Conservation (phyloP, 495 filamentous ascomycete species). For the Articulospora tetracladia region DNA sequence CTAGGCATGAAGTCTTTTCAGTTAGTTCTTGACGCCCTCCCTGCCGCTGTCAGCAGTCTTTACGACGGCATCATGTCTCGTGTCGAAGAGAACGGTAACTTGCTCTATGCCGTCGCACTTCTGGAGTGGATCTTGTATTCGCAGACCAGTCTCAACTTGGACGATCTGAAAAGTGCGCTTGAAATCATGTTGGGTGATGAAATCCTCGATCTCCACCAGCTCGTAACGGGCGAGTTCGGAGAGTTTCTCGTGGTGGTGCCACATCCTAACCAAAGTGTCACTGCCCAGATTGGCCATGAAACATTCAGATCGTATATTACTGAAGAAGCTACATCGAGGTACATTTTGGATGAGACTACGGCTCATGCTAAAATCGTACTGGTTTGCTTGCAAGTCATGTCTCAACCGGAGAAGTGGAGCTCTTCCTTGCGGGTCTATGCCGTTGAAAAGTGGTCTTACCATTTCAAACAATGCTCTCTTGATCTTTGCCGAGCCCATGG, state of each 20-base stretch:
- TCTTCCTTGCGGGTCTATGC: neutral
- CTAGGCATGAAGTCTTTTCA: slow-evolving; percentile 1
- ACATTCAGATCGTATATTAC: slow-evolving; percentile 8
- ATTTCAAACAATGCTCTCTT: neutral
- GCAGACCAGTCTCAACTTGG: neutral
- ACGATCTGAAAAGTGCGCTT: slow-evolving; percentile 2
- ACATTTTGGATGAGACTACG: neutral
- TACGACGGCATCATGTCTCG: slow-evolving; percentile 3
- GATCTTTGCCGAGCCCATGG: neutral
- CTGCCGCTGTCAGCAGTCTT: neutral
- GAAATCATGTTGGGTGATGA: slow-evolving; percentile 3
- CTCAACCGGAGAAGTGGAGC: neutral
- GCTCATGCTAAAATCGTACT: neutral
- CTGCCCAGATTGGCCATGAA: slow-evolving; percentile 8
- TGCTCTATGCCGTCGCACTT: neutral
- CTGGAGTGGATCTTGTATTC: slow-evolving; percentile 5
- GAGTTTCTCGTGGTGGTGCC: neutral
- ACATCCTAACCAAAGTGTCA: neutral
- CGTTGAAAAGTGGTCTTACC: neutral
- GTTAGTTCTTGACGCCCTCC: slow-evolving; percentile 1
- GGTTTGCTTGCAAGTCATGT: neutral
- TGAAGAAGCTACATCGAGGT: neutral
- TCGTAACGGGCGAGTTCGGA: neutral
- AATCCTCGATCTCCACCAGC: neutral
- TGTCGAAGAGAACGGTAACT: neutral